Conservation (phyloP, 1,284 basidiomycete species). For the Naganishia albida region DNA sequence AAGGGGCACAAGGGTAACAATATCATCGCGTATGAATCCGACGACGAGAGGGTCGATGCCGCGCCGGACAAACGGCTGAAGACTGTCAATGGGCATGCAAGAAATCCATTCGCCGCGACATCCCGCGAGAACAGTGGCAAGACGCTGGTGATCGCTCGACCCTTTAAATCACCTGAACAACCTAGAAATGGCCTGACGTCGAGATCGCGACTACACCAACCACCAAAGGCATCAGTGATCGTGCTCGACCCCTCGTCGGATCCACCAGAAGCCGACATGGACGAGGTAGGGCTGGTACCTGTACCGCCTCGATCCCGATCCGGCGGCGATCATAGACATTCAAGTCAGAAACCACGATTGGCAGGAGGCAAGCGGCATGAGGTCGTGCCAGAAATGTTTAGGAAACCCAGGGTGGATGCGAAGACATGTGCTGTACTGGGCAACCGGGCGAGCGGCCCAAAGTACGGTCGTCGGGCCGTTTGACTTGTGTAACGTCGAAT, state of each 20-base stretch:
- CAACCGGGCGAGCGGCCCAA: slow-evolving; percentile 13
- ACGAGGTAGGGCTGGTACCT: neutral
- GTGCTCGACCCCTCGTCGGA: slow-evolving; percentile 14
- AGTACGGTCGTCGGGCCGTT: slow-evolving; percentile 2
- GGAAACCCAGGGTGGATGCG: slow-evolving; percentile 1
- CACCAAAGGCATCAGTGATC: neutral
- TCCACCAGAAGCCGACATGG: slow-evolving; percentile 4
- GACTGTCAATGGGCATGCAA: slow-evolving; percentile 7
- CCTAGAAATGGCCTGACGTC: neutral
- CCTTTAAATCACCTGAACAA: neutral
- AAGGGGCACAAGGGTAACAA: neutral
- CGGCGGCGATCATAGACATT: neutral
- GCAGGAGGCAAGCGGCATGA: slow-evolving; percentile 11
- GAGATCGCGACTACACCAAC: slow-evolving; percentile 8
- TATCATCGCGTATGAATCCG: slow-evolving; percentile 12
- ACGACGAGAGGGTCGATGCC: neutral
- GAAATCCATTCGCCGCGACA: slow-evolving; percentile 15
- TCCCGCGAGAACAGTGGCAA: neutral
- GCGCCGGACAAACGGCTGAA: neutral
- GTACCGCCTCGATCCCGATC: neutral
- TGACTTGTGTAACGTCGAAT: neutral
- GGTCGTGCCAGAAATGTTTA: neutral
- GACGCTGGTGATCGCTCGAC: neutral
- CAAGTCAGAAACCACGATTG: neutral
- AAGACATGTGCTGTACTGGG: slow-evolving; percentile 4